phyloP scores from a whole-genome alignment of 768 basidiomycete species.

The Termitomyces sp. region DNA sequence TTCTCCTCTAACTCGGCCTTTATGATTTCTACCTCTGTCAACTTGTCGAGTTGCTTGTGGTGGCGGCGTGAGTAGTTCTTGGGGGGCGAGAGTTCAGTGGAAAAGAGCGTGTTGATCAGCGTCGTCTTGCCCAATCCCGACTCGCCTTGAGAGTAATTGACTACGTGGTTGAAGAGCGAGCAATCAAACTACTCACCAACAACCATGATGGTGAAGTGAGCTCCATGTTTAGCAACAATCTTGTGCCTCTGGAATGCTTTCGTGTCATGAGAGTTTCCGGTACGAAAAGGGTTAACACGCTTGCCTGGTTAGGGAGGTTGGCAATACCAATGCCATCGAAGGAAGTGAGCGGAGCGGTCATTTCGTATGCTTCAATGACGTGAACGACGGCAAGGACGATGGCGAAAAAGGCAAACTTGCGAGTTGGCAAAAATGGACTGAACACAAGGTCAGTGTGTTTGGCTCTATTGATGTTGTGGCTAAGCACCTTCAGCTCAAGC shows the following conservation, averaged over 20 bases:
- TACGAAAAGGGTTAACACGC: slow-evolving; percentile 18
- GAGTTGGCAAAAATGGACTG: slow-evolving; percentile 31
- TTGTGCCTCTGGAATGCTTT: slow-evolving; percentile 79
- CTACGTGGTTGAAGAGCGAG: not conserved
- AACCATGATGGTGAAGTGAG: slow-evolving; percentile 99
- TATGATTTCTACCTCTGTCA: slow-evolving; percentile 98
- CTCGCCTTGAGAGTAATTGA: slow-evolving; percentile 58
- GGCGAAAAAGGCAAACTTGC: slow-evolving; percentile 22
- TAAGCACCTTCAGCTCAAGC: not conserved
- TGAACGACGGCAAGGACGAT: slow-evolving; percentile 23
- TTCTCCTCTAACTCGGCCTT: slow-evolving; percentile 99
- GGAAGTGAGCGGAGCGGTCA: slow-evolving; percentile 43
- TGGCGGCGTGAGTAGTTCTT: slow-evolving; percentile 91
- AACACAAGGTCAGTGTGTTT: slow-evolving; percentile 28
- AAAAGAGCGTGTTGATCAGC: slow-evolving; percentile 98
- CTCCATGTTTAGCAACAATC: slow-evolving; percentile 96
- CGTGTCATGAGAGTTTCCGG: slow-evolving; percentile 23
- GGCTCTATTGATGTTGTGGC: slow-evolving; percentile 23
- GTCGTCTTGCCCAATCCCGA: slow-evolving; percentile 97
- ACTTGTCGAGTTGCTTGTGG: slow-evolving; percentile 96
- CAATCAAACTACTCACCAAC: slow-evolving; percentile 62
- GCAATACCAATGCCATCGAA: slow-evolving; percentile 89
- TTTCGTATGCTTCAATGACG: slow-evolving; percentile 27
- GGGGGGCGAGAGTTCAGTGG: slow-evolving; percentile 88
- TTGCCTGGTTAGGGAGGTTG: slow-evolving; percentile 96